Conservation (phyloP, 2,329 filamentous ascomycete species). For the Nothomitra cinnamomea region DNA sequence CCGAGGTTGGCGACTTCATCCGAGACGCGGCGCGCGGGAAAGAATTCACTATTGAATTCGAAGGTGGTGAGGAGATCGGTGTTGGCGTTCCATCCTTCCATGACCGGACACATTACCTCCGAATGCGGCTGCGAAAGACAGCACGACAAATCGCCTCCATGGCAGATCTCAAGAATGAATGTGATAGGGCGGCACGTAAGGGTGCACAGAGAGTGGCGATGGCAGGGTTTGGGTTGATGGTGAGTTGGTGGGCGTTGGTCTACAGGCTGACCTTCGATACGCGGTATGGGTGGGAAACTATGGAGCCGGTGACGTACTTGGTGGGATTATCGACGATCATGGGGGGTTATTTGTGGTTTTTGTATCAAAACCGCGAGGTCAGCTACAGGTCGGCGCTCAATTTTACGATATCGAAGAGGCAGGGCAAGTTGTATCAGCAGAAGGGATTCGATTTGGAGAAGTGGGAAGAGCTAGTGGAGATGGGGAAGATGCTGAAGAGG, state of each 20-base stretch:
- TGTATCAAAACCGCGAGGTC: constrained; percentile 81
- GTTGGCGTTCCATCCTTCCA: constrained; percentile 76
- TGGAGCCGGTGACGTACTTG: constrained; percentile 82
- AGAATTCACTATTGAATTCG: constrained; percentile 72
- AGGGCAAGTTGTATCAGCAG: constrained; percentile 57
- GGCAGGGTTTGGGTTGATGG: constrained; percentile 56
- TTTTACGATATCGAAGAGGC: constrained; percentile 64
- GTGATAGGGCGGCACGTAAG: constrained; percentile 59
- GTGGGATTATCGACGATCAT: constrained; percentile 76
- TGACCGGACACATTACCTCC: constrained; percentile 79
- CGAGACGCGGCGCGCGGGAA: constrained; percentile 70
- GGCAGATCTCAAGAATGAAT: constrained; percentile 62
- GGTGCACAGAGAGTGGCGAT: constrained; percentile 66
- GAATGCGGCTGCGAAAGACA: constrained; percentile 57
- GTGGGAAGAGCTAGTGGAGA: constrained; percentile 67
- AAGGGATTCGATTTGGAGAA: constrained; percentile 57
- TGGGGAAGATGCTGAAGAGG: constrained; percentile 57
- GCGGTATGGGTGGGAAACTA: constrained; percentile 72
- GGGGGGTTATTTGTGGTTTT: constrained; percentile 81
- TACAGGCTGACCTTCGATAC: constrained; percentile 54
- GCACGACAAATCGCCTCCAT: constrained; percentile 50
- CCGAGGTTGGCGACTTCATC: constrained; percentile 88
- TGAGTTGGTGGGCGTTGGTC: constrained; percentile 67
- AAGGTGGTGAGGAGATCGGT: constrained; percentile 53
- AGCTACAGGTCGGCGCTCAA: constrained; percentile 77